Base-by-base conservation (phyloP, 176 grass and related monocot species). In the Thinopyrum elongatum region DNA sequence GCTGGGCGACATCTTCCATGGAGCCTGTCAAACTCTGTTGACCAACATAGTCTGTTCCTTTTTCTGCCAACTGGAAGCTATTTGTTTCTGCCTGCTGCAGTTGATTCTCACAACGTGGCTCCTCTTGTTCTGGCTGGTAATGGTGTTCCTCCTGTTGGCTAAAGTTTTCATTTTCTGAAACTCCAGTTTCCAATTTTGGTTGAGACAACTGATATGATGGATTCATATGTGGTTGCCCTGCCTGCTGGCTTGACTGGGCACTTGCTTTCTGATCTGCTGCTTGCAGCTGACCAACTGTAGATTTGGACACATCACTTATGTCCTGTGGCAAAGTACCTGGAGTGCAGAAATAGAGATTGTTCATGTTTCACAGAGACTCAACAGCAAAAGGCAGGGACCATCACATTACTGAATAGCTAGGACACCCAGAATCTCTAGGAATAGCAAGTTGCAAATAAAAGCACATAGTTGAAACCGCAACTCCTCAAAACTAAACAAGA, bases 11-110 rank as follows among this genome's bases (percentile, higher is more conserved):
- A 85, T 91, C 86, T 46, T 34, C 77, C 46, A 65, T 88, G 39
- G 89, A 76, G 51, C 77, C 61, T 70, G 77, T 34, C 74, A 70
- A 75, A 77, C 31, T 85, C 51, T 84, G 77, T 76, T 88, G 86
- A 65, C 62, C 81, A 85, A 70, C 65, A 77, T 41, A 34, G 4
- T 72, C 82, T 42, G 77, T 81, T 81, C 81, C 86, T 71, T 88
- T 88, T 77, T 88, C 89, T 53, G 76, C 81, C 53, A 88, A 81
- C 70, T 88, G 89, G 41, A 85, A 88, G 70, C 70, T 91, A 85
- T 88, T 77, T 81, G 70, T 57, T 53, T 91, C 86, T 71, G 70
- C 39, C 31, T 77, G 86, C 69, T 88, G 86, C 26, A 65, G 78
- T 77, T 58, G 49, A 70, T 64, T 91, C 84, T 77, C 86, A 59